phyloP scores from a whole-genome alignment of 179 eudicot genomes.

The Dionaea muscipula region DNA sequence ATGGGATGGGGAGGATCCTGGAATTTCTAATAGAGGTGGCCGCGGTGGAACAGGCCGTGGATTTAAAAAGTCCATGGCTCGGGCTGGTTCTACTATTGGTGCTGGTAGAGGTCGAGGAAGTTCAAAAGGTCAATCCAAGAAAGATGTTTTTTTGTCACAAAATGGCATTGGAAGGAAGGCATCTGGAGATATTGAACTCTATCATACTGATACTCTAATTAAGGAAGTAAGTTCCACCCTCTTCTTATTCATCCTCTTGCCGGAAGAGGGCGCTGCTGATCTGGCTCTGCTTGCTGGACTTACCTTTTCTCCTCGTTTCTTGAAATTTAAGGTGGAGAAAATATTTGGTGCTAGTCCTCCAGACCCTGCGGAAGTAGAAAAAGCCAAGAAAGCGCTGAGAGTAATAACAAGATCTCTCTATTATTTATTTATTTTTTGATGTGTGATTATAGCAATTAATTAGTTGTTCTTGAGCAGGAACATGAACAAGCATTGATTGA shows the following conservation, averaged over 20 bases:
- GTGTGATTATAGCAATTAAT: not conserved
- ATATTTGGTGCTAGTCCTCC: slow-evolving; percentile 67
- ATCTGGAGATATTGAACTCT: slow-evolving; percentile 49
- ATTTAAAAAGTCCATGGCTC: slow-evolving; percentile 32
- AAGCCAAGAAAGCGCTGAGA: slow-evolving; percentile 77
- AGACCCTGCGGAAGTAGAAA: slow-evolving; percentile 54
- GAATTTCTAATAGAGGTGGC: slow-evolving; percentile 32
- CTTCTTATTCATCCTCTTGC: not conserved
- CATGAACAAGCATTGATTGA: slow-evolving; percentile 57
- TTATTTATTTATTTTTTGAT: not conserved
- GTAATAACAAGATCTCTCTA: slow-evolving; percentile 22
- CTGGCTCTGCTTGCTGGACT: not conserved
- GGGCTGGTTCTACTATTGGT: slow-evolving; percentile 34
- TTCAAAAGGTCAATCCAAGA: slow-evolving; percentile 30
- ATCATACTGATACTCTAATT: slow-evolving; percentile 60
- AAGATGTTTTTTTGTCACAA: slow-evolving; percentile 26
- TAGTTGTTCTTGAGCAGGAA: slow-evolving; percentile 25
- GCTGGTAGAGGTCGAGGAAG: slow-evolving; percentile 51
- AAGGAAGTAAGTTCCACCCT: slow-evolving; percentile 39
- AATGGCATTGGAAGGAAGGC: slow-evolving; percentile 40
- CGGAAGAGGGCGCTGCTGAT: not conserved
- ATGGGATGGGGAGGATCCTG: slow-evolving; percentile 51
- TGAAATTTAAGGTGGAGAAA: slow-evolving; percentile 53
- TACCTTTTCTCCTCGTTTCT: not conserved
- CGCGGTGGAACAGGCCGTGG: slow-evolving; percentile 41